These are phyloP conservation scores for Heliosperma pusillum DNA, from an alignment of 148 eudicot genomes.

Conservation along the genomic window DNA sequence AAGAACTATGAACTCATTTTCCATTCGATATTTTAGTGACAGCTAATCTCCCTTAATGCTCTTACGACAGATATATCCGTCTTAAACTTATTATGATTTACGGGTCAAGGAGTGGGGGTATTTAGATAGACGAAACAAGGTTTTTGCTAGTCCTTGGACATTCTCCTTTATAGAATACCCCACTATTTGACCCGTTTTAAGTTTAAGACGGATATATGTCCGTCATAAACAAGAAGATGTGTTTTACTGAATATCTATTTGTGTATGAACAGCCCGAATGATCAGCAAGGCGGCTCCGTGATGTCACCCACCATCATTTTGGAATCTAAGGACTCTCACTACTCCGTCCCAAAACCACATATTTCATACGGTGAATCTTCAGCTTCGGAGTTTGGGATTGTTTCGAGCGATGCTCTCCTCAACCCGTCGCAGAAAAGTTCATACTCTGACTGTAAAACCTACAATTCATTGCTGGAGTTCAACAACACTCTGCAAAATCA, in stretches of 20 bases:
- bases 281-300: conserved; percentile 37
- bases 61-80: too few relatives aligned
- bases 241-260: conserved; percentile 9
- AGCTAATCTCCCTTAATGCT: too few relatives aligned
- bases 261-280: conserved; percentile 46
- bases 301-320: conserved; percentile 33
- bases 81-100: too few relatives aligned
- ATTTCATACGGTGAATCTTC: conserved; percentile 32
- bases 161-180: too few relatives aligned
- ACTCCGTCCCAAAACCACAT: conserved; percentile 42
- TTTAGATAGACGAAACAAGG: too few relatives aligned
- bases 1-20: background rate
- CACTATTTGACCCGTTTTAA: too few relatives aligned
- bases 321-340: conserved; percentile 44
- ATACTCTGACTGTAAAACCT: conserved; percentile 29
- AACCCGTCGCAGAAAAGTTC: conserved; percentile 51
- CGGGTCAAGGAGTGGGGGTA: too few relatives aligned
- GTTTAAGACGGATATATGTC: too few relatives aligned
- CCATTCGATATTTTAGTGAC: background rate
- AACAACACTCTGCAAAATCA: conserved; percentile 37
- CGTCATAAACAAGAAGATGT: too few relatives aligned
- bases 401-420: conserved; percentile 53
- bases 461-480: conserved; percentile 40
- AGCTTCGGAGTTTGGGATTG: conserved; percentile 51
- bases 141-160: too few relatives aligned